These are phyloP conservation scores for Hansfordia pulvinata DNA, from an alignment of 2,329 filamentous ascomycete genomes.

Conservation along the genomic window DNA sequence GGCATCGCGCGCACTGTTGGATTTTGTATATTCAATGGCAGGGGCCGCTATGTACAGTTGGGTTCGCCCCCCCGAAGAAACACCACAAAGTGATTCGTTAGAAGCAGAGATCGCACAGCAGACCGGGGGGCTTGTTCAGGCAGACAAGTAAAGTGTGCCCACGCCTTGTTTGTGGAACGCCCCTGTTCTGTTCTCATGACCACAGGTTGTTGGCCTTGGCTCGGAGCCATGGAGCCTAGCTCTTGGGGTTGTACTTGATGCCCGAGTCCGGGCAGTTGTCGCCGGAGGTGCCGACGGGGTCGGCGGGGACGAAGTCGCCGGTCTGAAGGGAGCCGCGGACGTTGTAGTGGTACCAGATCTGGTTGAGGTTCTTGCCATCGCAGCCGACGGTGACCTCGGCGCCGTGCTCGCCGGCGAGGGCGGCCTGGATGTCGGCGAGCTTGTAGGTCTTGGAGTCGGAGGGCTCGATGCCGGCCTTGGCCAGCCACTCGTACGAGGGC, in stretches of 20 bases:
- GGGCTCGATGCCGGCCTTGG: conserved; percentile 45
- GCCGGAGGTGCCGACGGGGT: conserved; percentile 36
- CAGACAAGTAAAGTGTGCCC: too few relatives aligned
- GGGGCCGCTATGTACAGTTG: too few relatives aligned
- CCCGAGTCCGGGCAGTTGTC: conserved; percentile 48
- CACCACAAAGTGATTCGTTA: too few relatives aligned
- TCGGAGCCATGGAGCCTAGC: too few relatives aligned
- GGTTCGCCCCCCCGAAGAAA: too few relatives aligned
- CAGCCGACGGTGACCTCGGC: conserved; percentile 46
- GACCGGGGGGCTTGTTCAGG: too few relatives aligned
- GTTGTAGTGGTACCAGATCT: conserved; percentile 53
- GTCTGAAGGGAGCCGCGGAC: conserved; percentile 41
- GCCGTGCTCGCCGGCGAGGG: conserved; percentile 38
- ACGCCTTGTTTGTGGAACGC: too few relatives aligned
- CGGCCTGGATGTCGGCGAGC: conserved; percentile 40
- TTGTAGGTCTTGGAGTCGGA: conserved; percentile 43
- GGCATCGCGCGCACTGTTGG: too few relatives aligned
- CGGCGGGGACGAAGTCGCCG: conserved; percentile 44
- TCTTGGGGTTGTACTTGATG: conserved; percentile 55
- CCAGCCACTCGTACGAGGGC: conserved; percentile 49
- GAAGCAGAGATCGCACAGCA: too few relatives aligned
- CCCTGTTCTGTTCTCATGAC: too few relatives aligned
- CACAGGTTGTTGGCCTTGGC: too few relatives aligned
- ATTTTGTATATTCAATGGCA: too few relatives aligned
- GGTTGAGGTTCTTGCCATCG: conserved; percentile 27